These are phyloP conservation scores for Ormosia emarginata DNA, from an alignment of 306 rosid species.

Conservation along the genomic window DNA sequence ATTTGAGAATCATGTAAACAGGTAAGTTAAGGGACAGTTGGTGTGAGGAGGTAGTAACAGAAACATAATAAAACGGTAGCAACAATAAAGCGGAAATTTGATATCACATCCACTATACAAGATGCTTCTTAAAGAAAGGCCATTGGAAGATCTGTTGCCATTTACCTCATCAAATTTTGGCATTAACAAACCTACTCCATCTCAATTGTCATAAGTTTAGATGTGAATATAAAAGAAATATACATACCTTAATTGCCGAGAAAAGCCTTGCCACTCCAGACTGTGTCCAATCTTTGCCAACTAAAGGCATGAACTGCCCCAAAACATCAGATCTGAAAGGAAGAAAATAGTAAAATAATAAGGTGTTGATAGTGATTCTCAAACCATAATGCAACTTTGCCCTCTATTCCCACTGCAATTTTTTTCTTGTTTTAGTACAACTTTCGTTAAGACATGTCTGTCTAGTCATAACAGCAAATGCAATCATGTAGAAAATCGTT, in stretches of 20 bases:
- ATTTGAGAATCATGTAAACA: conserved; percentile 11
- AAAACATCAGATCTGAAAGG: conserved; percentile 86
- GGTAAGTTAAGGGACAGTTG: neutral
- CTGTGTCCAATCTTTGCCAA: conserved; percentile 97
- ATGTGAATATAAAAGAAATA: neutral
- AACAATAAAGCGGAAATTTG: neutral
- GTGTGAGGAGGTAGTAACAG: neutral
- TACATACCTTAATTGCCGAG: conserved; percentile 77
- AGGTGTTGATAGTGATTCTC: neutral
- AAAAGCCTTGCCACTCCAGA: conserved; percentile 96
- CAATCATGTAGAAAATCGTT: conserved; percentile 5
- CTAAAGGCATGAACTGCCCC: conserved; percentile 99
- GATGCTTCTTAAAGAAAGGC: neutral
- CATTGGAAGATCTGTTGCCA: neutral
- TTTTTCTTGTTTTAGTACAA: neutral
- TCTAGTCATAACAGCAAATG: neutral
- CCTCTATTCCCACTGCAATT: neutral
- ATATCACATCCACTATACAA: neutral
- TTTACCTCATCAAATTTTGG: neutral
- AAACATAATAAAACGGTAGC: neutral
- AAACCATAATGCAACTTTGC: conserved; percentile 6
- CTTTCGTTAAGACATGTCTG: neutral
- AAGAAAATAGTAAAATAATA: neutral
- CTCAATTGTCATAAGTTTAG: neutral
- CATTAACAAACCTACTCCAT: neutral